A percentile compares a stretch with the other conserved stretches of the same genome.
These are phyloP conservation scores for Exutisphaerella laricina DNA, from an alignment of 2,329 filamentous ascomycete species.

Conservation along the genomic window DNA sequence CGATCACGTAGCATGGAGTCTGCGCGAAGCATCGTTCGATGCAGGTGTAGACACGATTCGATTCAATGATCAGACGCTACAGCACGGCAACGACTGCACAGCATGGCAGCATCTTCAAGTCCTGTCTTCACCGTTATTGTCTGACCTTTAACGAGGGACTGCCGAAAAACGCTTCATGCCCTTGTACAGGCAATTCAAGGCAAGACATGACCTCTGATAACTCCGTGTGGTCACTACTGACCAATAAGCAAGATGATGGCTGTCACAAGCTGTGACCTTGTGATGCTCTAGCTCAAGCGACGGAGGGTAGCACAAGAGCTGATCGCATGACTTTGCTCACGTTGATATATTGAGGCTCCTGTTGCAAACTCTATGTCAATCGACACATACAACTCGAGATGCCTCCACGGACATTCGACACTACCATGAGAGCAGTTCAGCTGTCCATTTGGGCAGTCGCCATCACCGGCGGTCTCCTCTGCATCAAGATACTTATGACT, in stretches of 20 bases:
- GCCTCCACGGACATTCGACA: neutral
- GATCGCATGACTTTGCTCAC: neutral
- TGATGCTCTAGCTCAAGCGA: neutral
- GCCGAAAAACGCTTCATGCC: too few species aligned
- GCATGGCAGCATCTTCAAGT: too few species aligned
- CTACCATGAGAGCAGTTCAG: slow-evolving; percentile 1
- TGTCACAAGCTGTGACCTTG: neutral
- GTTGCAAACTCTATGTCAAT: neutral
- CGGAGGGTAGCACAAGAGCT: slow-evolving; percentile 1
- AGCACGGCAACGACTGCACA: too few species aligned
- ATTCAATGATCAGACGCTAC: too few species aligned
- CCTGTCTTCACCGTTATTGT: too few species aligned
- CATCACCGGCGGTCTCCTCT: neutral
- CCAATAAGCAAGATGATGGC: neutral
- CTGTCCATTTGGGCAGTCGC: neutral
- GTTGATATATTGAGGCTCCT: too few species aligned
- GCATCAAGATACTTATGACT: slow-evolving; percentile 1
- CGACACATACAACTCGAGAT: neutral
- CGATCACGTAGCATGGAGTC: too few species aligned
- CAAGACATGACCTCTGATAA: neutral
- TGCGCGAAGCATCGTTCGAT: too few species aligned
- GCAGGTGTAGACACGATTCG: too few species aligned
- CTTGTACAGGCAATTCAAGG: too few species aligned
- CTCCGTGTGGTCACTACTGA: neutral
- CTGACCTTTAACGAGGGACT: too few species aligned